Evolutionary conservation across 345 rosid genomes (phyloP), one percentile per base, ranked within the genome.

Genomic region (Rhodamnia argentea): DNA sequence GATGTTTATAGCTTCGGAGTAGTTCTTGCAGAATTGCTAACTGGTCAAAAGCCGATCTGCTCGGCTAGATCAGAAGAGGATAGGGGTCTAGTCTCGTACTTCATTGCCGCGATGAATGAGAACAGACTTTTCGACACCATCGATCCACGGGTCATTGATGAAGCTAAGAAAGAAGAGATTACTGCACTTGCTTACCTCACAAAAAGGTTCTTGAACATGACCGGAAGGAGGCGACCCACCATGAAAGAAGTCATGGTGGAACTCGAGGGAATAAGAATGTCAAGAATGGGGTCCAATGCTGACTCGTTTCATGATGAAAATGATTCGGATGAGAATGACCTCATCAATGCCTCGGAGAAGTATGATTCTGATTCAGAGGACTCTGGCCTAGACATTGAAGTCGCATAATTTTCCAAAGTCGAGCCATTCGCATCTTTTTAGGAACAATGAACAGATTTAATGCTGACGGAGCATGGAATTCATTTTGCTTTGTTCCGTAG

Each of bases 1-100:
- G 88, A 89, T 22, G 87, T 89, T 26, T 87, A 89, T 50, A 89
- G 85, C 81, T 89, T 87, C 14, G 88, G 90, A 15, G 88, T 89
- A 0, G 84, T 89, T 24, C 84, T 83, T 22, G 86, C 74, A 7
- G 86, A 89, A 64, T 32, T 89, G 32, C 47, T 89, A 42, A 82
- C 87, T 0, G 84, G 87, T 11, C 70, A 84, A 14, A 85, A 40
- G 52, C 87, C 90, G 10, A 85, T 89, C 60, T 59, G 47, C 40
- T 44, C 59, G 5, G 2, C 13, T 22, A 59, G 86, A 50, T n/a
- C 75, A 3, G 86, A 83, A 10, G 84, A 52, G 44, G 12, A 57
- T 3, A 87, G 75, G 18, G 47, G 83, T 51, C 58, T 89, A 37
- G 88, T 85, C 2, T 75, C 84, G 2, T 55, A 82, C 59, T 87